A percentile compares a stretch with the other conserved stretches of the same genome.
Conservation (phyloP, 2,329 filamentous ascomycete species). For the Massarina eburnea region DNA sequence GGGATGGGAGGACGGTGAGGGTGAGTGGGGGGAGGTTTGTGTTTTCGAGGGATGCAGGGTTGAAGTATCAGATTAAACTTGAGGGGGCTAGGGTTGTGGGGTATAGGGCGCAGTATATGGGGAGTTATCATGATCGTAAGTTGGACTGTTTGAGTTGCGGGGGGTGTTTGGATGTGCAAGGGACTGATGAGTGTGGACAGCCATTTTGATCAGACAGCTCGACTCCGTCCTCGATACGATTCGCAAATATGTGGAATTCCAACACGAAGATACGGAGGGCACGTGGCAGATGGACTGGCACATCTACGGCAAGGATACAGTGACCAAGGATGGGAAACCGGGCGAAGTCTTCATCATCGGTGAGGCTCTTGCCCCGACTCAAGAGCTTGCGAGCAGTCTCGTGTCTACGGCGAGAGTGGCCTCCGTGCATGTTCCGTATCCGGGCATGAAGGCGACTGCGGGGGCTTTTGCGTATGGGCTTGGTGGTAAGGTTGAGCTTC, state of each 20-base stretch:
- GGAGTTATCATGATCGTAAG: constrained; percentile 46
- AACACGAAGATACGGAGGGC: constrained; percentile 11
- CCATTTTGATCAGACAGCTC: constrained; percentile 26
- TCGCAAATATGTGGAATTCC: constrained; percentile 13
- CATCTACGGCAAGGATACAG: constrained; percentile 48
- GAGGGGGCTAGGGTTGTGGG: constrained; percentile 50
- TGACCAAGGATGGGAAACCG: constrained; percentile 30
- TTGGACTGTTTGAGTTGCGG: not conserved
- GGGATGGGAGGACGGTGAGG: constrained; percentile 41
- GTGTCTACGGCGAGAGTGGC: constrained; percentile 46
- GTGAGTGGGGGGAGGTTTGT: constrained; percentile 43
- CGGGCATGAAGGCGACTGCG: constrained; percentile 54
- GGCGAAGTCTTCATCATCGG: constrained; percentile 52
- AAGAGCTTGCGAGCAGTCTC: constrained; percentile 49
- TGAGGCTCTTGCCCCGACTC: constrained; percentile 50
- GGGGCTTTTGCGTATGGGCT: constrained; percentile 55
- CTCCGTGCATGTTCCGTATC: constrained; percentile 49
- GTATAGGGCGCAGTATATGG: constrained; percentile 51
- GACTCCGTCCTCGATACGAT: constrained; percentile 14
- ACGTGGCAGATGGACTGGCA: constrained; percentile 49
- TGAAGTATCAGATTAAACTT: constrained; percentile 52
- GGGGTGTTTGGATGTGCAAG: not conserved
- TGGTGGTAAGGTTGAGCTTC: constrained; percentile 41
- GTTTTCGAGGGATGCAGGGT: constrained; percentile 21
- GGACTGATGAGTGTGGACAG: constrained; percentile 6